Evolutionary conservation across 108 stramenopile genomes (phyloP), one percentile per base, ranked within the genome.

Genomic region (Nitzschia sp.): DNA sequence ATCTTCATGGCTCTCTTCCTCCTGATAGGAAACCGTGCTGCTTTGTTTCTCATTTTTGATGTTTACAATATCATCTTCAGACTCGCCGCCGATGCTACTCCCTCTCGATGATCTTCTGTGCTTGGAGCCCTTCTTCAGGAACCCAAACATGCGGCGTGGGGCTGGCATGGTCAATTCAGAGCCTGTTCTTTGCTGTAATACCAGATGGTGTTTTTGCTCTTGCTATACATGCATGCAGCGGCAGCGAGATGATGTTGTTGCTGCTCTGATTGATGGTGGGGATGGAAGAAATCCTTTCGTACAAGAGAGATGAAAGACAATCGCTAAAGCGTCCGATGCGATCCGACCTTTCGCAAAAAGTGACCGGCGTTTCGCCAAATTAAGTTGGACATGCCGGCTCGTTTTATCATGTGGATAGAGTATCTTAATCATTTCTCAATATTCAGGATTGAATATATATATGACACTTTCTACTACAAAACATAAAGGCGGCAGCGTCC

Each of bases 51-150:
- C 38, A 41, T 41, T 11, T 13, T 41, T 41, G 38, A 6, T 41
- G 11, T 11, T 11, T 41, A 41, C 13, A 11, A 11, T 13, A 6
- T 41, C 38, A 11, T 41, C 11, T 6, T 41, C 38, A 11, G 6
- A 6, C 38, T 41, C 11, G 38, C 38, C 38, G 38, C 3, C 57
- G 13, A 34, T 34, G 28, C 38, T 41, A n/a, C 23, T 34, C 57
- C 9, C 17, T 58, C 1, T 34, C 33, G 33, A 58, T 34, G 29
- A 29, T 58, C 57, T 28, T 34, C 57, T 31, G 38, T 61, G 60
- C 41, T 61, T 61, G 41, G 41, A 44, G 33, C 60, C 60, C 41
- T 61, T 58, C 32, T 29, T 32, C 23, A 61, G 41, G 5, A 61
- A 61, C 22, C 23, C 33, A 34, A 61, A 61, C 41, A 61, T 61